Percentiles rank a stretch among this genome's conserved stretches.
Evolutionary conservation across 2,329 filamentous ascomycete species (phyloP).

Genomic region (Hypomyces perniciosus): DNA sequence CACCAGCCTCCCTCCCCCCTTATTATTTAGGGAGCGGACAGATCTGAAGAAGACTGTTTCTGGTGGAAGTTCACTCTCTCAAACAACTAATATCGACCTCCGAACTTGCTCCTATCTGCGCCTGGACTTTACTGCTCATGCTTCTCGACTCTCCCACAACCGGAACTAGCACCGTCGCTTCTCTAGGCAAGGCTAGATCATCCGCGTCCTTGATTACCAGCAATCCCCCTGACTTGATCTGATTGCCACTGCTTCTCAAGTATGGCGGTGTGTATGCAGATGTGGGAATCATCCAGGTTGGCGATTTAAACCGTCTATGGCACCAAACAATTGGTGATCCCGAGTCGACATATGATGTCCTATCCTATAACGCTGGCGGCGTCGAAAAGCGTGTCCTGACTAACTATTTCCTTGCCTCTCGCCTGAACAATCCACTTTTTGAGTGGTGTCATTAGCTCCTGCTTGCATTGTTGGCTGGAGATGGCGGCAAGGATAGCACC

Average conservation of each 20-base stretch:
- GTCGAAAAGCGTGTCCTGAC: conserved; percentile 31
- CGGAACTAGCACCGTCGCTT: too few relatives aligned
- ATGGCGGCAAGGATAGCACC: conserved; percentile 40
- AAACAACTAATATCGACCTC: too few relatives aligned
- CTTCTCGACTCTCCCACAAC: too few relatives aligned
- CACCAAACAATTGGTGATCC: conserved; percentile 40
- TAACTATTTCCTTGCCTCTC: conserved; percentile 43
- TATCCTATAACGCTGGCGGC: conserved; percentile 39
- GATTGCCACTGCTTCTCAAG: conserved; percentile 48
- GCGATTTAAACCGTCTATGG: conserved; percentile 51
- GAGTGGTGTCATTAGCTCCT: conserved; percentile 41
- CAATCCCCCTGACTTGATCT: conserved; percentile 53
- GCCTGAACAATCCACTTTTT: conserved; percentile 41
- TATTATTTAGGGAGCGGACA: too few relatives aligned
- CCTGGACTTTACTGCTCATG: too few relatives aligned
- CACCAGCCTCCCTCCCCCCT: too few relatives aligned
- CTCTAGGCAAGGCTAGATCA: too few relatives aligned
- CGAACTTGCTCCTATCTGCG: too few relatives aligned
- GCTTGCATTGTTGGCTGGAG: conserved; percentile 43
- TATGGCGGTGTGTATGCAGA: conserved; percentile 55
- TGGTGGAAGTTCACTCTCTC: too few relatives aligned
- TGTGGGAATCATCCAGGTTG: conserved; percentile 51
- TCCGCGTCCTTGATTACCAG: too few relatives aligned
- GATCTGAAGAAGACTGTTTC: too few relatives aligned
- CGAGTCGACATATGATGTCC: conserved; percentile 39